Evolutionary conservation across 768 basidiomycete species (phyloP), one percentile per base, ranked within the genome.

Genomic region (Psilocybe tampanensis): DNA sequence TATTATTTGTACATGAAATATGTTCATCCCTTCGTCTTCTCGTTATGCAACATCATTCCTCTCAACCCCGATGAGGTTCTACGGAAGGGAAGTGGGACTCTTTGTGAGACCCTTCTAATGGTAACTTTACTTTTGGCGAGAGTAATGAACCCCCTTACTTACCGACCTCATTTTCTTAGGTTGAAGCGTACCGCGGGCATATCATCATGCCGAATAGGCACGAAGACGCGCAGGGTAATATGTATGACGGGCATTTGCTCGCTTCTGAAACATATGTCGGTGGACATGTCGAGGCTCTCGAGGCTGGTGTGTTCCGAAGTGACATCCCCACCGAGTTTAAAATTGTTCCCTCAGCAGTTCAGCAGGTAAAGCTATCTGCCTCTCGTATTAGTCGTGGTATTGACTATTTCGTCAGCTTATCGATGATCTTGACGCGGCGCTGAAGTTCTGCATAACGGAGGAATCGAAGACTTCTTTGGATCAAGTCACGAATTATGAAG

Each of bases 1-100:
- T 98, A 99, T 71, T 98, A 98, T 72, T 83, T 99, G 33, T 98
- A 99, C 76, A 99, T 98, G 97, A 99, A 98, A 95, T 99, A 99
- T 66, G 95, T 99, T 9, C 95, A 98, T 68, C 97, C 97, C 0
- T 99, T 99, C 81, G 93, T 99, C 60, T 99, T 99, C 77, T 98
- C 97, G 8, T 75, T 99, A 34, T 98, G 97, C 74, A 99, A 97
- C 79, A 99, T 98, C 72, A 98, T 99, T 63, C 96, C 97, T 11
- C 82, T 99, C 52, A 89, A 88, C 66, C 95, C 97, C 2, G 97
- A 99, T 65, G 97, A 99, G 60, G 97, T 98, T 4, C 73, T 98
- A 62, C 80, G 96, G 49, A 98, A 99, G 71, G 97, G 97, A 32
- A 92, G 86, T 67, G 97, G 97, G 8, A 99, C 97, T 1, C 80